Percentiles rank a stretch among this genome's conserved stretches.
Conservation (phyloP, 768 basidiomycete species). For the Agaricus bisporus region DNA sequence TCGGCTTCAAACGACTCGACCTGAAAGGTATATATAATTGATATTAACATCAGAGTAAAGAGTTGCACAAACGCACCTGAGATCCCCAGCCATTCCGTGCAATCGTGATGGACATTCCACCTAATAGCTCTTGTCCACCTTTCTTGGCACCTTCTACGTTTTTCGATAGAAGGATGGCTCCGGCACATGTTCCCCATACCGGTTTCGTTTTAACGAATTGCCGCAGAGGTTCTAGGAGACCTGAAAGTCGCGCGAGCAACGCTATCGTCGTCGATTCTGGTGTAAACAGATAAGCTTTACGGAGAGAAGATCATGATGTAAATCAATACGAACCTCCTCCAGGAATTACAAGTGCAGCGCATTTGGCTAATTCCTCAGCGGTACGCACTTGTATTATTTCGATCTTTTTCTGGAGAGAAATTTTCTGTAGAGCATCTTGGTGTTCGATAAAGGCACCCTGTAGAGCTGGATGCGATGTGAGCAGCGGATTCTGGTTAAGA, state of each 20-base stretch:
- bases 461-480: constrained; percentile 51
- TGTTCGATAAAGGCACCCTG: constrained; percentile 95
- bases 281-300: not conserved
- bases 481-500: not conserved
- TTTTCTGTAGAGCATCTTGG: constrained; percentile 57
- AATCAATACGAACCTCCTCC: constrained; percentile 61
- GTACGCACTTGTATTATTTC: constrained; percentile 61
- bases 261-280: constrained; percentile 92
- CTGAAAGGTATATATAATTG: constrained; percentile 28
- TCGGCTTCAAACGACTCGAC: constrained; percentile 88
- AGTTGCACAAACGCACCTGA: constrained; percentile 48
- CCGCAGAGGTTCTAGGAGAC: constrained; percentile 74
- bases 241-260: constrained; percentile 62
- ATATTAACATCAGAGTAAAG: not conserved
- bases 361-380: constrained; percentile 62
- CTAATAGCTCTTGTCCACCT: constrained; percentile 82
- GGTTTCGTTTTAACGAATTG: constrained; percentile 68
- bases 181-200: constrained; percentile 95
- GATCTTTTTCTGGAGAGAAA: constrained; percentile 40
- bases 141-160: constrained; percentile 72
- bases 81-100: constrained; percentile 93
- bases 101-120: constrained; percentile 73
- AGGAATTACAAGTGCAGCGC: constrained; percentile 87
- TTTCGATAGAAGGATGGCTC: constrained; percentile 83
- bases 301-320: not conserved